Conservation (phyloP, 805 yeast species). For the Yarrowia divulgata region DNA sequence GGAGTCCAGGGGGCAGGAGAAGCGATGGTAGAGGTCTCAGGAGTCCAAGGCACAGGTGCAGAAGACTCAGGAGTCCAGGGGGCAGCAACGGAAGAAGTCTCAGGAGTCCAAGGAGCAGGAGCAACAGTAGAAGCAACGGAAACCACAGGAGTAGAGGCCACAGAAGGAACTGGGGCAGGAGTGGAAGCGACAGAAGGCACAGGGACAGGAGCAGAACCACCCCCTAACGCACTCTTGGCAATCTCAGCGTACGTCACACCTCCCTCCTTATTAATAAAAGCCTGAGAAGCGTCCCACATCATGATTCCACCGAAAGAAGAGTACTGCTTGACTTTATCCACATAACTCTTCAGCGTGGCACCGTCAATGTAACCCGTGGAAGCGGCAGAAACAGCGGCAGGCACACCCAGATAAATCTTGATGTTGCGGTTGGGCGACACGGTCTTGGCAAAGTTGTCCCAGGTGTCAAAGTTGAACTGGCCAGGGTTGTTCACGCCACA, state of each 20-base stretch:
- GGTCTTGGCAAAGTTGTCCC: conserved; percentile 59
- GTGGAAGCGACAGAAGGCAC: background rate
- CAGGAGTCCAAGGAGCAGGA: background rate
- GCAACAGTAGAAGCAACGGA: background rate
- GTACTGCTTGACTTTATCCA: conserved; percentile 46
- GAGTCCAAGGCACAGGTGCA: background rate
- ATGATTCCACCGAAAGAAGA: conserved; percentile 67
- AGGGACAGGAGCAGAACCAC: background rate
- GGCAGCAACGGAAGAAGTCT: background rate
- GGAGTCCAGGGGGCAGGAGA: background rate
- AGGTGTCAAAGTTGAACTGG: conserved; percentile 56
- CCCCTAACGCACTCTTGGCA: conserved; percentile 36
- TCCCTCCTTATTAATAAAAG: conserved; percentile 48
- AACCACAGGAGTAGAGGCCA: too few relatives aligned
- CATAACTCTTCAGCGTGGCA: conserved; percentile 48
- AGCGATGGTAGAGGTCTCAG: background rate
- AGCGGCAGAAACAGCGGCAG: conserved; percentile 63
- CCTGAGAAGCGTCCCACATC: conserved; percentile 85
- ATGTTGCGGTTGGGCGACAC: conserved; percentile 60
- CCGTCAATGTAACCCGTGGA: conserved; percentile 63
- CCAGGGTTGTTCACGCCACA: conserved; percentile 50
- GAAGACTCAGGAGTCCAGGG: background rate
- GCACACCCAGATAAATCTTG: conserved; percentile 67
- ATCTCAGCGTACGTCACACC: conserved; percentile 10
- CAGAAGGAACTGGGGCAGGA: background rate